Base-by-base conservation (phyloP, 257 asterid species). In the Apocynum venetum region DNA sequence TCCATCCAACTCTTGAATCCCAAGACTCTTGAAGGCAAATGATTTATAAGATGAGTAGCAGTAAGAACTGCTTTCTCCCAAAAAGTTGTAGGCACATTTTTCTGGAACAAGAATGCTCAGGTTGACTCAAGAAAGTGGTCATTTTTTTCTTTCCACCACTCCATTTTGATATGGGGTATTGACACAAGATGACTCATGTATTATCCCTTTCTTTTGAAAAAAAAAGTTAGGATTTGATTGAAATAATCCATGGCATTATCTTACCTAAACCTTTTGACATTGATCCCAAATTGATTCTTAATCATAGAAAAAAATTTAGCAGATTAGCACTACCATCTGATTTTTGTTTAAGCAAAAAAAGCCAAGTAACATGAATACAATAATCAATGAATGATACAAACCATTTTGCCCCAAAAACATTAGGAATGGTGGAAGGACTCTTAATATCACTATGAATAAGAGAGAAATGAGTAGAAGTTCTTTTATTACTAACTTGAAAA, bases 191-290 rank as follows among this genome's bases (percentile, higher is more conserved):
- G 53, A 49, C 13, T 49, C 53, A 7, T 8, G 53, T 49, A 49
- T 2, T 8, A 49, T 49, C 8, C 53, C 59, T 15, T 53, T 6
- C 2, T 13, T 53, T 0, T 13, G 6, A 53, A 13, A 53, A 10
- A 0, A 14, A 13, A 3, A 3, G 20, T 0, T 53, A 76, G 12
- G 41, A 38, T 15, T 36, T 61, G 68, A 49, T 71, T 80, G 38
- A 71, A 60, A 36, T 55, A 68, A 11, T 80, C 66, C 13, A 17
- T 11, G 17, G 73, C 40, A 60, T 80, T 75, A 40, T 80, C 65
- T 4, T 40, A 68, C 35, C 49, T 7, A 15, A 76, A 4, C 43
- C 52, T 41, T 46, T 56, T 57, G 56, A 75, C 19, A 4, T 8
- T 20, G 14, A 57, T 14, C 6, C 9, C 17, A 69, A 59, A 68